These are phyloP conservation scores for Panaeolus papilionaceus DNA, from an alignment of 768 basidiomycete species.

Conservation along the genomic window DNA sequence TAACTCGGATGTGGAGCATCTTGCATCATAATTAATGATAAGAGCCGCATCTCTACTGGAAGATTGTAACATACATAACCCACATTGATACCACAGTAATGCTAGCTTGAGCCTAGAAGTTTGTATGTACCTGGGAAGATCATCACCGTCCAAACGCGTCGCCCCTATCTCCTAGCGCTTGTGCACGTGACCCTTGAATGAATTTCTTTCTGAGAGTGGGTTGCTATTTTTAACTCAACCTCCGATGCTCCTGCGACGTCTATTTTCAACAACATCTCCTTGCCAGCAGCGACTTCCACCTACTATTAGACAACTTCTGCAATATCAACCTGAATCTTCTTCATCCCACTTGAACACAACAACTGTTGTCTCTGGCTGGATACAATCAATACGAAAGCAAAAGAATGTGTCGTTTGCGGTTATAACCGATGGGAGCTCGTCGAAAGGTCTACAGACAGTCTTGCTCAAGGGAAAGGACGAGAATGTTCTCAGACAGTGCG, in stretches of 20 bases:
- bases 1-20: no score
- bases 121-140: no score
- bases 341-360: background rate
- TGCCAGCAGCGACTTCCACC: slow-evolving; percentile 10
- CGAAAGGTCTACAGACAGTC: slow-evolving; percentile 80
- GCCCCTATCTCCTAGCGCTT: no score
- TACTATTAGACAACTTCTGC: slow-evolving; percentile 5
- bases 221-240: slow-evolving; percentile 14
- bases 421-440: slow-evolving; percentile 80
- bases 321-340: background rate
- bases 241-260: slow-evolving; percentile 6
- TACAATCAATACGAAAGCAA: slow-evolving; percentile 85
- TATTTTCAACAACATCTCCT: slow-evolving; percentile 11
- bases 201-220: background rate
- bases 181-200: background rate
- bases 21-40: no score
- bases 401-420: slow-evolving; percentile 89
- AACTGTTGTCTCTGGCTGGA: slow-evolving; percentile 77
- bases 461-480: slow-evolving; percentile 51
- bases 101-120: no score
- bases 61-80: no score
- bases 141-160: no score
- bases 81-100: no score
- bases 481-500: slow-evolving; percentile 25
- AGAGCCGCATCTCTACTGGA: no score